phyloP scores from a whole-genome alignment of 768 basidiomycete genomes.

The Leccinum uliginosum region DNA sequence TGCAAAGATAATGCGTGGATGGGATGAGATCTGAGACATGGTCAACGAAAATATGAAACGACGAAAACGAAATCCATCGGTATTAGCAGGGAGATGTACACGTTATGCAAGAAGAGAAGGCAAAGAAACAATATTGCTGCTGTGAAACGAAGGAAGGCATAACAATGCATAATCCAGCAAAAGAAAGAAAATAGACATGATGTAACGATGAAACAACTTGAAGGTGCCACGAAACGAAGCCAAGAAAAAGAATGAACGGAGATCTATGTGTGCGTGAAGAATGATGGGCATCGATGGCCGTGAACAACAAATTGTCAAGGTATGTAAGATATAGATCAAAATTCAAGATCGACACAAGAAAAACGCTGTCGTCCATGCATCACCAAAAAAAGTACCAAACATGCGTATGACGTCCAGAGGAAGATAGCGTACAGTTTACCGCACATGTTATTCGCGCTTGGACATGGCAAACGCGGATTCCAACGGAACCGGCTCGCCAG shows the following conservation, averaged over 20 bases:
- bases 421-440: neutral
- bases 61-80: neutral
- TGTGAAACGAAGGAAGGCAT: neutral
- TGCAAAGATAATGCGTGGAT: neutral
- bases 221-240: neutral
- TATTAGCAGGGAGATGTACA: neutral
- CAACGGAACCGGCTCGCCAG: constrained; percentile 40
- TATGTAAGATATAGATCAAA: constrained; percentile 11
- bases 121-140: neutral
- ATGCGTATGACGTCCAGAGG: neutral
- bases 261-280: constrained; percentile 17
- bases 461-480: constrained; percentile 67
- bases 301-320: neutral
- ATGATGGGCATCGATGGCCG: constrained; percentile 6
- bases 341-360: constrained; percentile 5
- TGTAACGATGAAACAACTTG: neutral
- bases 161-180: neutral
- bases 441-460: constrained; percentile 31
- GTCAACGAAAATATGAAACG: neutral
- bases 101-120: neutral
- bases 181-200: neutral
- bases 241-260: constrained; percentile 4
- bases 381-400: neutral
- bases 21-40: neutral
- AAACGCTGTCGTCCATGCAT: constrained; percentile 5